phyloP scores from a whole-genome alignment of 495 filamentous ascomycete species.

The Talaromyces thailandensis region DNA sequence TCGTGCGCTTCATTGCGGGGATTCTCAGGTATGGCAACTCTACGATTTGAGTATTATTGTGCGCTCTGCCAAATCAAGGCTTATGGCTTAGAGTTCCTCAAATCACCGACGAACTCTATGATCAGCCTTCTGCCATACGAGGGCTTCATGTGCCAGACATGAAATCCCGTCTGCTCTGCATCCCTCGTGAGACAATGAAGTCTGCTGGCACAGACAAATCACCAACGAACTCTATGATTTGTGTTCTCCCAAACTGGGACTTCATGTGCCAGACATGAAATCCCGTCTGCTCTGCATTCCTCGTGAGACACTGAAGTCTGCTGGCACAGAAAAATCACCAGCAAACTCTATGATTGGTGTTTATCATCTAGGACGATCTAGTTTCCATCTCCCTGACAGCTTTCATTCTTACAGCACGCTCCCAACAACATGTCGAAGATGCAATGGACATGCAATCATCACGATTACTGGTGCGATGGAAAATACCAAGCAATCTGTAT shows the following conservation, averaged over 20 bases:
- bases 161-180: not conserved
- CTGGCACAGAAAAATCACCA: not conserved
- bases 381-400: not conserved
- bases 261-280: not conserved
- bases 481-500: too few relatives aligned
- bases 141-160: not conserved
- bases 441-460: not conserved
- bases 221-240: not conserved
- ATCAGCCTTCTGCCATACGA: not conserved
- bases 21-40: not conserved
- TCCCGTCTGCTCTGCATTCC: not conserved
- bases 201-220: not conserved
- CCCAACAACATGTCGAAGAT: not conserved
- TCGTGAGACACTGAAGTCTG: not conserved
- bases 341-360: not conserved
- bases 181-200: not conserved
- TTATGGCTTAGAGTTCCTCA: not conserved
- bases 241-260: not conserved
- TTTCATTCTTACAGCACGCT: not conserved
- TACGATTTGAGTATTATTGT: too few relatives aligned
- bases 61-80: too few relatives aligned
- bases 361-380: not conserved
- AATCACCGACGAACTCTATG: not conserved
- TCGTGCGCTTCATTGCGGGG: not conserved
- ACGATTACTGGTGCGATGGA: not conserved